Base-by-base conservation (phyloP, 2,329 filamentous ascomycete species). In the Capronia epimyces region DNA sequence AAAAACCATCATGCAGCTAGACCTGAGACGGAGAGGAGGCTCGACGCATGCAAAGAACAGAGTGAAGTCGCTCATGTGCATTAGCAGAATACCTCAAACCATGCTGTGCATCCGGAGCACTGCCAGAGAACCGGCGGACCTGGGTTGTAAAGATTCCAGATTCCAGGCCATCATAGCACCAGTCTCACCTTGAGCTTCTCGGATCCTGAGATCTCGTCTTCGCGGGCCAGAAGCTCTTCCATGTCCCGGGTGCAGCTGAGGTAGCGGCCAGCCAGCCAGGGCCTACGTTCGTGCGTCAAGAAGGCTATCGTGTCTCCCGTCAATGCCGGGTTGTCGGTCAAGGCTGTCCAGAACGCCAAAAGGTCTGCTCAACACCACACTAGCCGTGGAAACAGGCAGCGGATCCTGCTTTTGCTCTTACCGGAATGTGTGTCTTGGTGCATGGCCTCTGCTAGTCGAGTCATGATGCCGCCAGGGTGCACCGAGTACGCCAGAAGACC, bases 61-160 rank as follows among this genome's bases (percentile, higher is more conserved):
- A n/a, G n/a, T n/a, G n/a, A n/a, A n/a, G n/a, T n/a, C n/a, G n/a
- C n/a, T n/a, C n/a, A n/a, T n/a, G n/a, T n/a, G n/a, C n/a, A n/a
- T n/a, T n/a, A n/a, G n/a, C n/a, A n/a, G n/a, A n/a, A n/a, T n/a
- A n/a, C n/a, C n/a, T n/a, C n/a, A n/a, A n/a, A n/a, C n/a, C n/a
- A n/a, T n/a, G n/a, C n/a, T n/a, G n/a, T n/a, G n/a, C n/a, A n/a
- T n/a, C n/a, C n/a, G n/a, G n/a, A n/a, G n/a, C n/a, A n/a, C n/a
- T n/a, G n/a, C n/a, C n/a, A n/a, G n/a, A n/a, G n/a, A n/a, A n/a
- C n/a, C 25, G 10, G 5, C 10, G 25, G 25, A 27, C 25, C 6
- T 27, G 10, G 25, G 25, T 78, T 80, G 4, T 62, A 73, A 41
- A 81, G 79, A 46, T 18, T 32, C 85, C 91, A 66, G 32, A 13